Percentiles rank a stretch among this genome's conserved stretches.
Conservation (phyloP, 148 eudicot species). For the Hydrangea macrophylla region DNA sequence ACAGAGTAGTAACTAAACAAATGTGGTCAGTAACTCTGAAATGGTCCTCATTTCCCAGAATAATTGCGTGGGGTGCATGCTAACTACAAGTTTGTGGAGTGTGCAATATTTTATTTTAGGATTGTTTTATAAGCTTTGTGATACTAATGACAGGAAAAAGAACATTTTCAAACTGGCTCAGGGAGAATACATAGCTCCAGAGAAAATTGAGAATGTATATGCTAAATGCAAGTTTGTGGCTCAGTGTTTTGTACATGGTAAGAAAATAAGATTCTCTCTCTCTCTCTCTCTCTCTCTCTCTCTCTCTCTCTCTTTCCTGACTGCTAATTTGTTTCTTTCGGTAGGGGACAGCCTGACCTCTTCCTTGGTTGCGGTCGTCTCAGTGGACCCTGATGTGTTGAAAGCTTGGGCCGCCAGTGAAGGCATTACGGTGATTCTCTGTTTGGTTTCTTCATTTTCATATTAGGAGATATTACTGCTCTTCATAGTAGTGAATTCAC, state of each 20-base stretch:
- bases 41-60: background rate
- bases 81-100: background rate
- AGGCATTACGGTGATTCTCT: conserved; percentile 59
- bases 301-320: too few relatives aligned
- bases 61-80: background rate
- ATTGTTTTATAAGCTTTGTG: background rate
- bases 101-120: background rate
- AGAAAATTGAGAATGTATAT: conserved; percentile 97
- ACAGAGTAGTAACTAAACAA: too few relatives aligned
- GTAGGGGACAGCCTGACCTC: conserved; percentile 93
- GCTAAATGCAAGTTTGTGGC: conserved; percentile 88
- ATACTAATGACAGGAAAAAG: conserved; percentile 67
- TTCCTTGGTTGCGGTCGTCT: conserved; percentile 69
- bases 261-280: conserved; percentile 8
- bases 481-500: background rate
- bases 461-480: background rate
- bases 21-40: too few relatives aligned
- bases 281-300: background rate
- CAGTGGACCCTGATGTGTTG: conserved; percentile 65
- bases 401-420: conserved; percentile 70
- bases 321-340: conserved; percentile 11
- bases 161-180: conserved; percentile 96
- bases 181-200: conserved; percentile 98
- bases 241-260: conserved; percentile 89
- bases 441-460: background rate